Evolutionary conservation across 2,329 filamentous ascomycete genomes (phyloP).

Genomic region (Stagonosporopsis chrysanthemi): DNA sequence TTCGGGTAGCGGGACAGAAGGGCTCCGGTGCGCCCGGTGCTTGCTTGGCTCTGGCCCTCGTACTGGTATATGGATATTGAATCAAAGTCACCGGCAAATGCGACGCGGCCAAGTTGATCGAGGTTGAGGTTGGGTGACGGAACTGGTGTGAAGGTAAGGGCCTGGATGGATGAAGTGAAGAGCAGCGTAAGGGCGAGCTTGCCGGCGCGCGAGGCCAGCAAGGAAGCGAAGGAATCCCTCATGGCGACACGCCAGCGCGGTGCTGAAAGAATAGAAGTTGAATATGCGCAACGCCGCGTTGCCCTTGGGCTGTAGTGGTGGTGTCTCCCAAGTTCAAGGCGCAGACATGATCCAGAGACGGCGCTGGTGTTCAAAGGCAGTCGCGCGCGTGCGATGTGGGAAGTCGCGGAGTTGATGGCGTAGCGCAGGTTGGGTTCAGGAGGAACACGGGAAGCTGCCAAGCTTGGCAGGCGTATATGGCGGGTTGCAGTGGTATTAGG

Average conservation of each 20-base stretch:
- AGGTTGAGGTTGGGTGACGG: constrained; percentile 80
- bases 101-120: constrained; percentile 78
- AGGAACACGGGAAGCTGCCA: constrained; percentile 22
- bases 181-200: constrained; percentile 47
- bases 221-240: constrained; percentile 48
- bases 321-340: constrained; percentile 18
- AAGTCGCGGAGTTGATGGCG: constrained; percentile 13
- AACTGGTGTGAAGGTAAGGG: constrained; percentile 64
- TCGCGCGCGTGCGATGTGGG: constrained; percentile 11
- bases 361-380: constrained; percentile 11
- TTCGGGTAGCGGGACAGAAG: constrained; percentile 85
- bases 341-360: constrained; percentile 21
- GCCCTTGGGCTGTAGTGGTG: constrained; percentile 20
- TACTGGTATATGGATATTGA: constrained; percentile 91
- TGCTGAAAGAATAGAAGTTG: constrained; percentile 31
- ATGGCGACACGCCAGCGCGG: constrained; percentile 40
- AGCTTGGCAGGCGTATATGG: constrained; percentile 31
- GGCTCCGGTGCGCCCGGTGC: constrained; percentile 75
- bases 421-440: constrained; percentile 16
- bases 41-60: constrained; percentile 75
- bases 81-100: constrained; percentile 86
- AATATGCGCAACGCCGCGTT: constrained; percentile 18
- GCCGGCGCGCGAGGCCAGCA: constrained; percentile 48
- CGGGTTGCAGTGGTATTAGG: constrained; percentile 24
- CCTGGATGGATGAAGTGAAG: constrained; percentile 38